A percentile compares a stretch with the other conserved stretches of the same genome.
Evolutionary conservation across 257 asterid species (phyloP).

Genomic region (Henckelia pumila): DNA sequence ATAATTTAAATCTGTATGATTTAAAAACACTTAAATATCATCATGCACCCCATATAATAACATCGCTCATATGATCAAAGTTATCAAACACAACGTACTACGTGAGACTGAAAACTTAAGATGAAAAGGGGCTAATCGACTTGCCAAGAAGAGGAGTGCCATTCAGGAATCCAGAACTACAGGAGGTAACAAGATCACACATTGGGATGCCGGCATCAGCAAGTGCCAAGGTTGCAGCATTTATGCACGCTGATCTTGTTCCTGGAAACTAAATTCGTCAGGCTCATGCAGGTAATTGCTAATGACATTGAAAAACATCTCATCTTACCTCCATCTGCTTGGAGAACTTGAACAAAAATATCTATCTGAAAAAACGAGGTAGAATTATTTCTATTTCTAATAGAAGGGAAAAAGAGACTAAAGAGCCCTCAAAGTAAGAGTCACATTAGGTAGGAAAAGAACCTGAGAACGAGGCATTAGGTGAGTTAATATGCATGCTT

Average conservation of each 20-base stretch:
- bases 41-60: background rate
- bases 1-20: conserved; percentile 72
- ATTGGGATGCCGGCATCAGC: conserved; percentile 98
- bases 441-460: conserved; percentile 22
- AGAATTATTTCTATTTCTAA: background rate
- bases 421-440: conserved; percentile 6
- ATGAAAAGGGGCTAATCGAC: background rate
- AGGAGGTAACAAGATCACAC: conserved; percentile 92
- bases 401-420: background rate
- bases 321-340: conserved; percentile 92
- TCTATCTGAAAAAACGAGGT: conserved; percentile 61
- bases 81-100: background rate
- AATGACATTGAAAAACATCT: background rate
- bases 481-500: conserved; percentile 85
- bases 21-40: background rate
- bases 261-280: conserved; percentile 44
- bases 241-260: conserved; percentile 98
- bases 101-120: background rate
- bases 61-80: background rate
- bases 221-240: conserved; percentile 97
- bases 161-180: conserved; percentile 83
- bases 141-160: conserved; percentile 86
- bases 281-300: background rate
- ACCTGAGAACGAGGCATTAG: conserved; percentile 97
- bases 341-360: conserved; percentile 95